Base-by-base conservation (phyloP, 2,329 filamentous ascomycete genomes). In the Pseudogymnoascus sp. region DNA sequence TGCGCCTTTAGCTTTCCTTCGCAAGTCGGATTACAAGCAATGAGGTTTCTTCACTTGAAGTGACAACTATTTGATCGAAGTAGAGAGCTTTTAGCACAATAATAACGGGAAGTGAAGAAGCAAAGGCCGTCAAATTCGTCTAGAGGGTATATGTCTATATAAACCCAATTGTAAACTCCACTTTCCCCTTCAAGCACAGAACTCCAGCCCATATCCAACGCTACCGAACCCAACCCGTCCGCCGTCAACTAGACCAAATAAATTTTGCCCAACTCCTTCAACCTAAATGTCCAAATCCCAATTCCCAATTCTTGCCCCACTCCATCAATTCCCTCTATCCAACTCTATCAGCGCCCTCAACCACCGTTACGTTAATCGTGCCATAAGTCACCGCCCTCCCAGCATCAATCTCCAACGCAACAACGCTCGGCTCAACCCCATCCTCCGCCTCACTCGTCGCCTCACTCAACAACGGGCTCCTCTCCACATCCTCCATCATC, bases 401-500 rank as follows among this genome's bases (percentile, higher is more conserved):
- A 10, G 6, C 49, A 33, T 55, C 49, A 21, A 55, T 29, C 33
- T 33, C 49, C 29, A 55, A 33, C 29, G 49, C 26, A 19, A 55
- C 49, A 14, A 55, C 49, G 19, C n/a, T 33, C 29, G 49, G 49
- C 16, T 55, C 49, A 4, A 12, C 2, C 49, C 49, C 29, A 33
- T 55, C 49, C 49, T 55, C 49, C 10, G 49, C 29, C 29, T 55
- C 49, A 26, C 49, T 55, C 10, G 29, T 55, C 26, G 19, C 19
- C 38, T 60, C 58, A 4, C 35, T 38, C 58, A 60, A 35, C 58
- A 60, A 60, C 35, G 58, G 58, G 2, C 35, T 38, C 21, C 58
- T 38, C 58, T 60, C 58, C 21, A 60, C 35, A 39, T 60, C 58
- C 58, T 23, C 58, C 33, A 39, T 12, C 14, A 60, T n/a, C 33